Conservation (phyloP, 2,329 filamentous ascomycete species). For the Bimuria novae-zelandiae region DNA sequence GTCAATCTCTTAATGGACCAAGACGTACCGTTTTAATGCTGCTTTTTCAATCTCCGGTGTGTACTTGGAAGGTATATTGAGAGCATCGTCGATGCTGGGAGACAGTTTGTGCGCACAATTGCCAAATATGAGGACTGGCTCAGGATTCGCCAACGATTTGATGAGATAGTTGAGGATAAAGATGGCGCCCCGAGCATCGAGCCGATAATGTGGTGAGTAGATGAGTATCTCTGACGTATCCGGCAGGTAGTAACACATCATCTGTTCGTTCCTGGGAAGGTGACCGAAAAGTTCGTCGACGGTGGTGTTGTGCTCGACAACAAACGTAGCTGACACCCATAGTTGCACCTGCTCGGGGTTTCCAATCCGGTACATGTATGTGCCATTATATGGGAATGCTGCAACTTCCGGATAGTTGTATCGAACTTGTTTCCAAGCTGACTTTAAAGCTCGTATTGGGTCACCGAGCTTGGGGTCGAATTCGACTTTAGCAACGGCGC, state of each 20-base stretch:
- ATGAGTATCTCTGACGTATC: constrained; percentile 28
- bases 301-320: constrained; percentile 20
- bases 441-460: constrained; percentile 20
- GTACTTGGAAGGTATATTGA: constrained; percentile 19
- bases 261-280: constrained; percentile 32
- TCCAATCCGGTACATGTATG: constrained; percentile 29
- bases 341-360: constrained; percentile 24
- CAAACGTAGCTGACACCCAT: constrained; percentile 32
- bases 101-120: constrained; percentile 31
- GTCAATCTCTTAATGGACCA: too few relatives aligned
- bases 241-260: constrained; percentile 30
- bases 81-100: constrained; percentile 27
- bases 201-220: constrained; percentile 30
- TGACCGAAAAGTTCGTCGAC: constrained; percentile 27
- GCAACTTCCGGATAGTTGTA: constrained; percentile 32
- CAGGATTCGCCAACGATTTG: constrained; percentile 22
- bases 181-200: constrained; percentile 32
- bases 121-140: constrained; percentile 24
- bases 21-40: constrained; percentile 15
- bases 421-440: constrained; percentile 33
- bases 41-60: constrained; percentile 23
- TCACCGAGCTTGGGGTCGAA: constrained; percentile 26
- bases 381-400: constrained; percentile 30
- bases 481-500: constrained; percentile 28
- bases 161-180: constrained; percentile 29